Conservation (phyloP, 371 early-diverging fungal species). For the Mucor racemosus region DNA sequence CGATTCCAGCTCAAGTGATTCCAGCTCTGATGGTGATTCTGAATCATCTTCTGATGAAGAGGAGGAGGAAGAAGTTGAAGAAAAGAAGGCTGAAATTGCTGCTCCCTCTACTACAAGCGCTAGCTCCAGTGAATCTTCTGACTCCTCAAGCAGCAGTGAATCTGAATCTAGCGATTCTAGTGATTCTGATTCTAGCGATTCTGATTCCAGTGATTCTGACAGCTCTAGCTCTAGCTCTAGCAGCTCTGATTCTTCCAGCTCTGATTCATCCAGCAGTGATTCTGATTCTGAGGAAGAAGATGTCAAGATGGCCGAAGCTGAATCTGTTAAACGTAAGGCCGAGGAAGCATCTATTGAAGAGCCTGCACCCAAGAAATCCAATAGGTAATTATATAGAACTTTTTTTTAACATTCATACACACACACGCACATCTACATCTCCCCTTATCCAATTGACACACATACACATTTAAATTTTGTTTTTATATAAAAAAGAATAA, state of each 20-base stretch:
- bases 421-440: slow-evolving; percentile 1
- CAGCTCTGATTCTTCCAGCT: slow-evolving; percentile 13
- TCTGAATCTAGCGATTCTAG: slow-evolving; percentile 25
- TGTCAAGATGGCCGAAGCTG: slow-evolving; percentile 14
- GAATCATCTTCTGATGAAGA: slow-evolving; percentile 26
- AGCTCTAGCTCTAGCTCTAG: slow-evolving; percentile 20
- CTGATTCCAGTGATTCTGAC: slow-evolving; percentile 22
- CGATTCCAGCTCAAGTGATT: slow-evolving; percentile 16
- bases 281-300: slow-evolving; percentile 1
- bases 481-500: slow-evolving; percentile 12
- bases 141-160: slow-evolving; percentile 10
- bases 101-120: slow-evolving; percentile 24
- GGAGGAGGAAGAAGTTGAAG: slow-evolving; percentile 11
- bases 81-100: slow-evolving; percentile 16
- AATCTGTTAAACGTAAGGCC: slow-evolving; percentile 37
- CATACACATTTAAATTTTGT: not conserved
- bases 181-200: slow-evolving; percentile 26
- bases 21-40: slow-evolving; percentile 25
- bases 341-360: slow-evolving; percentile 26
- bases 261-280: slow-evolving; percentile 11
- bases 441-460: not conserved
- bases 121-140: slow-evolving; percentile 35
- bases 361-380: slow-evolving; percentile 33
- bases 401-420: not conserved
- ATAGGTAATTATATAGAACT: slow-evolving; percentile 23